These are phyloP conservation scores for Penicillium coprophilum DNA, from an alignment of 495 filamentous ascomycete genomes.

Conservation along the genomic window DNA sequence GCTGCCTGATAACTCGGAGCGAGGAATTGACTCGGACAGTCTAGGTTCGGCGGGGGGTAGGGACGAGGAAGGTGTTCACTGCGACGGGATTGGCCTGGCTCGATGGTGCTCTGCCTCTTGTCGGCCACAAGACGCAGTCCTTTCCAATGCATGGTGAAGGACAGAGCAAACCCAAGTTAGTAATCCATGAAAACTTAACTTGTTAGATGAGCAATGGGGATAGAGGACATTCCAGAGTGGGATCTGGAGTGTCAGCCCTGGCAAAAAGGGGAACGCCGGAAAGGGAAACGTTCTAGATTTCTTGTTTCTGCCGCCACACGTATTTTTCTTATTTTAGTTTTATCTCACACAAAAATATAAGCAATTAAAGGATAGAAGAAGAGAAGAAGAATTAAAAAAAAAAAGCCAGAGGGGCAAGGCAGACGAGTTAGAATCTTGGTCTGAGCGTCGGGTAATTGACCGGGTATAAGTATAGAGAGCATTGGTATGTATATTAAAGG, in stretches of 20 bases:
- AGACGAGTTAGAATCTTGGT: slow-evolving; percentile 13
- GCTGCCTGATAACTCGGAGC: slow-evolving; percentile 22
- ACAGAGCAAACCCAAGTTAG: slow-evolving; percentile 1
- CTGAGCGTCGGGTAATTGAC: slow-evolving; percentile 19
- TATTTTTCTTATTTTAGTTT: slow-evolving; percentile 3
- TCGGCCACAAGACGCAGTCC: slow-evolving; percentile 43
- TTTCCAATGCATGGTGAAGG: slow-evolving; percentile 49
- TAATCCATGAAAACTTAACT: background rate
- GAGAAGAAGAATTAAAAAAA: background rate
- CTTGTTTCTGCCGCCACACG: slow-evolving; percentile 2
- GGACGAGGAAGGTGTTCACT: slow-evolving; percentile 48
- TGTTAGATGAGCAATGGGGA: slow-evolving; percentile 1
- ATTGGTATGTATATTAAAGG: background rate
- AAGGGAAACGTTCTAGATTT: slow-evolving; percentile 12
- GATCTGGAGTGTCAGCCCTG: slow-evolving; percentile 29
- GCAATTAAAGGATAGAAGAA: slow-evolving; percentile 2
- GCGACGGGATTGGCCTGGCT: slow-evolving; percentile 37
- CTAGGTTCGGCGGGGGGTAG: slow-evolving; percentile 36
- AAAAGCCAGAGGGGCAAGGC: slow-evolving; percentile 20
- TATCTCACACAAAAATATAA: background rate
- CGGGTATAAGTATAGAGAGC: slow-evolving; percentile 9
- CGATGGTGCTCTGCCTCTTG: slow-evolving; percentile 41
- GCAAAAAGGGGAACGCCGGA: slow-evolving; percentile 34
- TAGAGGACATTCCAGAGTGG: slow-evolving; percentile 30
- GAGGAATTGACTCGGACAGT: slow-evolving; percentile 43